Base-by-base conservation (phyloP, 352 stramenopile species). In the Phytophthora citrophthora region DNA sequence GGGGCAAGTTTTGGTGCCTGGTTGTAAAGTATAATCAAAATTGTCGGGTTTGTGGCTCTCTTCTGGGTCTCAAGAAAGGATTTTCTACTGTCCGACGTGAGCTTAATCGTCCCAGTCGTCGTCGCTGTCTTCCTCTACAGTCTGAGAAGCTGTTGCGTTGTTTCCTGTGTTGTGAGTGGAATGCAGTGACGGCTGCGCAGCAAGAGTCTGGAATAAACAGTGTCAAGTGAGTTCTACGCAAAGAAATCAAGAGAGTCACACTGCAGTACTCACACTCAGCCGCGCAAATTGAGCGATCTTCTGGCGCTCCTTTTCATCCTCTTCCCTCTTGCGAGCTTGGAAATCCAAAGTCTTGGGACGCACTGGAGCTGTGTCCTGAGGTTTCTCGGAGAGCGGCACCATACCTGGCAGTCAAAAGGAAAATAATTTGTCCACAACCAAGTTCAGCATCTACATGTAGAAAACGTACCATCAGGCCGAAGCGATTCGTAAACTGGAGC, bases 41-140 rank as follows among this genome's bases (percentile, higher is more conserved):
- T 59, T 74, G 50, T 31, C 16, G 51, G 53, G 26, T 44, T n/a
- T 46, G 54, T 27, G 32, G 40, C 41, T 20, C 38, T 57, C 13
- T 43, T 18, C 50, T 40, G 12, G 40, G 39, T 47, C 32, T 18
- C 46, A 40, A 45, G 26, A 29, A n/a, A 29, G 7, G 26, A 11
- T 8, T 40, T 29, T 27, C 58, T 38, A 10, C 20, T 50, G 16
- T 16, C 29, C 32, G 31, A n/a, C 5, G 26, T 53, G 59, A n/a
- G 32, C 41, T 87, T 61, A 95, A 58, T 95, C 84, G 53, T 94
- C 86, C 86, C 86, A 95, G 51, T 93, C 86, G 32, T 93, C 83
- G 43, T 93, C 86, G 52, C 83, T 91, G 49, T 93, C 77, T n/a
- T 72, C 71, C 11, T 79, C 59, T 15, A 34, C 39, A 26, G 39